Base-by-base conservation (phyloP, 805 yeast genomes). In the Candida tallmaniae region DNA sequence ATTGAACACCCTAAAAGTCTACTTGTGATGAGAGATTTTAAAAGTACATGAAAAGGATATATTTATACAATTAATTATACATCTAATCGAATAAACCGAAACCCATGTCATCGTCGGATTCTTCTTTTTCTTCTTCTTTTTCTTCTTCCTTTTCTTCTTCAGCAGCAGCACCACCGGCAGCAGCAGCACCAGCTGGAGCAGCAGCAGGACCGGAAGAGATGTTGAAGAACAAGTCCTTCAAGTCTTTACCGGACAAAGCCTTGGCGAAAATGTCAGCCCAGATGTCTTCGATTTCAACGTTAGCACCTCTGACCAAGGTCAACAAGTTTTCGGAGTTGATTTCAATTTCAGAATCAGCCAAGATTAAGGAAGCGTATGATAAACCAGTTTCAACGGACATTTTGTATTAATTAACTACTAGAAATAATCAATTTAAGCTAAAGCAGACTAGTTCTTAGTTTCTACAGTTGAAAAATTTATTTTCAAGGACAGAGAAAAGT, bases 321-420 rank as follows among this genome's bases (percentile, higher is more conserved):
- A 54, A 46, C 54, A 67, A 65, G 60, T 67, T 67, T 50, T 67
- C 72, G 45, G 72, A 39, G 43, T 65, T 44, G 58, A 67, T 64
- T 57, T 66, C 72, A 49, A 66, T 51, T 28, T 67, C 72, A 44
- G 73, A 50, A 54, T 67, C 73, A 39, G 72, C 71, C 56, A 67
- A 63, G 63, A 67, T 65, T 56, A 67, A 65, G 50, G 73, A 71
- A 42, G 73, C 73, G 68, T 67, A 67, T 36, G 72, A 66, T 55
- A 67, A 64, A 55, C 70, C 69, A 39, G 71, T 54, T 63, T 67
- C 73, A 50, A 60, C 55, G 51, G 73, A 65, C 73, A 67, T 67
- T 54, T 35, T 29, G 29, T 33, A 23, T 29, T 37, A 21, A 37
- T 27, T 22, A 12, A 28, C 60, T 27, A 66, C 71, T 66, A 67